Evolutionary conservation across 345 rosid genomes (phyloP), one percentile per base, ranked within the genome.

Genomic region (Eucalyptus erythrocorys): DNA sequence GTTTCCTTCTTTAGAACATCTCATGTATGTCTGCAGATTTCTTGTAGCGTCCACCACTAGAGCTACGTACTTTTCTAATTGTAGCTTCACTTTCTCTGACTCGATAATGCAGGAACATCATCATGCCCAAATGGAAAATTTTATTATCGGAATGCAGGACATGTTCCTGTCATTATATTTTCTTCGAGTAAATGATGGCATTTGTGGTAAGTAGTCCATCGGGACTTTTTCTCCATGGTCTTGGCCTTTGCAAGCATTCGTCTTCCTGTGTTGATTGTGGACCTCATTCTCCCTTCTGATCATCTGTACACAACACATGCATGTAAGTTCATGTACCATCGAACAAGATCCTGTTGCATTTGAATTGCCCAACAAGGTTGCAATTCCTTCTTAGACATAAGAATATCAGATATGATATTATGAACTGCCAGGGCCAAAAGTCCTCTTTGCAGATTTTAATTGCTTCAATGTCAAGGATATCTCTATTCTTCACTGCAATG

Each of bases 131-230:
- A 86, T 90, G 99, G 95, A 22, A 94, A 93, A 89, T 97, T 98
- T 93, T 98, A 94, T 90, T 97, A 99, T 90, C 92, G 86, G 53
- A 98, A 98, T 90, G 94, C 94, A 22, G 96, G 98, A 17, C 99
- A 97, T 87, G 57, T 91, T 89, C 99, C 99, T 16, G 40, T 91
- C 42, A 13, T 91, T 82, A 51, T 97, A 50, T 98, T 94, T 91
- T 96, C 99, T 88, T 97, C 99, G 30, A 95, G 99, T 98, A 88
- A 98, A 97, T 90, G 99, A 98, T 90, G 99, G 97, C 30, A 94
- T 98, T 50, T 97, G 99, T 86, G 99, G 99, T 98, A 91, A 88
- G 95, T 90, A 87, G 43, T 80, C 48, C 13, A 0, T 51, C 40
- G 26, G 45, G 68, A 68, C 27, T 48, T 68, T 42, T 86, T 34